Conservation (phyloP, 805 yeast species). For the Candida boleticola region DNA sequence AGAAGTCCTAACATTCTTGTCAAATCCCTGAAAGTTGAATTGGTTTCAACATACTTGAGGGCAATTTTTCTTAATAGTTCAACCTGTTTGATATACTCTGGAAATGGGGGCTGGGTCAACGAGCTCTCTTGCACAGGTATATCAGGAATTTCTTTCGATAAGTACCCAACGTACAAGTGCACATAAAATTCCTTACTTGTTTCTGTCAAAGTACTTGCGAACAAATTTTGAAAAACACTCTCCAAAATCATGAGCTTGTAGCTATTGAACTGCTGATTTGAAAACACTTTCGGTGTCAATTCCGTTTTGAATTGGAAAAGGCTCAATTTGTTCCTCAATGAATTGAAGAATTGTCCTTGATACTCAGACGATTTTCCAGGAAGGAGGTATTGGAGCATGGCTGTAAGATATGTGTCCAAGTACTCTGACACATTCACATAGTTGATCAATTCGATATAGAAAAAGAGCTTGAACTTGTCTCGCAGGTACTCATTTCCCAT, state of each 20-base stretch:
- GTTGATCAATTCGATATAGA: constrained; percentile 24
- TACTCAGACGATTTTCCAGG: constrained; percentile 26
- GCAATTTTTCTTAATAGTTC: constrained; percentile 14
- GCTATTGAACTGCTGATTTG: constrained; percentile 17
- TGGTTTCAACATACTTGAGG: constrained; percentile 9
- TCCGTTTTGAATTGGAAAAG: constrained; percentile 14
- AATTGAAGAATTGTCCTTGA: constrained; percentile 18
- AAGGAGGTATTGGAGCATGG: constrained; percentile 24
- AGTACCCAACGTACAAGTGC: constrained; percentile 8
- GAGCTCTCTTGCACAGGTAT: background rate
- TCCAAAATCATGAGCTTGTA: constrained; percentile 18
- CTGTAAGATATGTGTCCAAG: constrained; percentile 19
- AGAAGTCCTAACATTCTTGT: constrained; percentile 28
- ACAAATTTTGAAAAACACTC: constrained; percentile 18
- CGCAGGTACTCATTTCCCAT: constrained; percentile 38
- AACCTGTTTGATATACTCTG: background rate
- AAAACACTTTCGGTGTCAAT: constrained; percentile 14
- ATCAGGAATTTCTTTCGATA: background rate
- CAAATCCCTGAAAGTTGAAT: constrained; percentile 17
- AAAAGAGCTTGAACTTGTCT: constrained; percentile 27
- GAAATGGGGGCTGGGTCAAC: constrained; percentile 13
- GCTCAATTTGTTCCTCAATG: constrained; percentile 14
- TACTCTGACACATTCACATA: constrained; percentile 18
- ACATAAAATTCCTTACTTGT: constrained; percentile 16
- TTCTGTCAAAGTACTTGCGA: constrained; percentile 9